phyloP scores from a whole-genome alignment of 768 basidiomycete genomes.

The Rubroboletus satanas region DNA sequence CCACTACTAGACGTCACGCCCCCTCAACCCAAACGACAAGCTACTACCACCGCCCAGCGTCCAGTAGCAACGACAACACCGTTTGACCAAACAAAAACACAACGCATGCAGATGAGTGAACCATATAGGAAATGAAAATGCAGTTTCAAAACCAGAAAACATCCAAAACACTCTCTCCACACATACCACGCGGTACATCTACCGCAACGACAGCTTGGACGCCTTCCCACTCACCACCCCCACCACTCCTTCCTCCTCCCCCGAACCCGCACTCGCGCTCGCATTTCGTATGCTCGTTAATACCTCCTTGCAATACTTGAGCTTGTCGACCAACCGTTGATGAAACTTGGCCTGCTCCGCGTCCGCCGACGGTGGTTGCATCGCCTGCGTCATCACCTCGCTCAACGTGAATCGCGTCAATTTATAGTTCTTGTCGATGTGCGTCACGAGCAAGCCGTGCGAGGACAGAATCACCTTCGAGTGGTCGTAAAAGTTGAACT shows the following conservation, averaged over 20 bases:
- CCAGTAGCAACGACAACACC: too few species aligned
- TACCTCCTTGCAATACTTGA: constrained; percentile 81
- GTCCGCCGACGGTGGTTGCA: constrained; percentile 41
- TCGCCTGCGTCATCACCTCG: constrained; percentile 60
- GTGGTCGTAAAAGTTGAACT: constrained; percentile 99
- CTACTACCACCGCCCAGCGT: too few species aligned
- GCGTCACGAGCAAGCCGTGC: constrained; percentile 72
- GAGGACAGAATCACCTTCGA: constrained; percentile 88
- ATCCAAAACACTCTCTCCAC: too few species aligned
- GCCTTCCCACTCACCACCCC: constrained; percentile 14
- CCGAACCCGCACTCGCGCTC: constrained; percentile 30
- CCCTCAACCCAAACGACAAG: too few species aligned
- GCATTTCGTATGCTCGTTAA: constrained; percentile 65
- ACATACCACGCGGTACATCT: too few species aligned
- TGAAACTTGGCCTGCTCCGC: constrained; percentile 58
- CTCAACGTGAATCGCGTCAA: constrained; percentile 70
- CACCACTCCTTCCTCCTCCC: constrained; percentile 19
- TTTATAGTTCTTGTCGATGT: constrained; percentile 87
- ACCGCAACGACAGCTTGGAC: constrained; percentile 20
- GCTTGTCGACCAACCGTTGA: constrained; percentile 64
- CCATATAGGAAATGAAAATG: too few species aligned
- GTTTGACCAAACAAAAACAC: too few species aligned
- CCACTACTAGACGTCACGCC: too few species aligned
- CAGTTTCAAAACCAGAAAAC: too few species aligned
- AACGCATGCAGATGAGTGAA: too few species aligned